A percentile compares a stretch with the other conserved stretches of the same genome.
These are phyloP conservation scores for Scheffersomyces lignosus DNA, from an alignment of 805 yeast species.

Conservation along the genomic window DNA sequence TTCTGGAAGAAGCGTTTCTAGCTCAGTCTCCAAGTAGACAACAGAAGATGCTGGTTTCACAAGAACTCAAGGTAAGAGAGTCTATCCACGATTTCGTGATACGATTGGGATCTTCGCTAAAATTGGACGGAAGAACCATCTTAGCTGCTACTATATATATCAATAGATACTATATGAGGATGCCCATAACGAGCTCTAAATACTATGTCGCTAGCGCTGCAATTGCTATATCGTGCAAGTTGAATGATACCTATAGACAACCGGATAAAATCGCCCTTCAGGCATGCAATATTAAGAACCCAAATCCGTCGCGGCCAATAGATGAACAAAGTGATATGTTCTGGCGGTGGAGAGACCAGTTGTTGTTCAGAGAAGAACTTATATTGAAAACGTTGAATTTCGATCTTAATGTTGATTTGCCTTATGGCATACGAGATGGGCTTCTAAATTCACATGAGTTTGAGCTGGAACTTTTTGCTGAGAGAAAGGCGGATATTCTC, in stretches of 20 bases:
- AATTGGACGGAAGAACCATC: conserved; percentile 42
- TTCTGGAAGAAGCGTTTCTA: conserved; percentile 34
- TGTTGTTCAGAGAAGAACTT: conserved; percentile 43
- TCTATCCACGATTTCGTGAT: conserved; percentile 39
- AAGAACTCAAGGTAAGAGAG: conserved; percentile 39
- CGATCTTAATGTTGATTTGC: conserved; percentile 39
- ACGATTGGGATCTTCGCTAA: conserved; percentile 34
- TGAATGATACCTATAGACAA: conserved; percentile 42
- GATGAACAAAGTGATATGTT: conserved; percentile 42
- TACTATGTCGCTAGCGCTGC: conserved; percentile 47
- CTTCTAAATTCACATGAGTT: conserved; percentile 7
- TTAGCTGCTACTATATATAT: conserved; percentile 42
- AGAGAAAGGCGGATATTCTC: conserved; percentile 16
- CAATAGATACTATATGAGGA: conserved; percentile 40
- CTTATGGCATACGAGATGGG: conserved; percentile 33
- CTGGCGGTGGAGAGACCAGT: conserved; percentile 48
- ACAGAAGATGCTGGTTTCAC: conserved; percentile 30
- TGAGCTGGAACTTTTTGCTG: conserved; percentile 7
- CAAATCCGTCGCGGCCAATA: conserved; percentile 21
- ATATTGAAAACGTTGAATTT: conserved; percentile 38
- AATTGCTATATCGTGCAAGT: conserved; percentile 41
- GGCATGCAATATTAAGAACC: conserved; percentile 36
- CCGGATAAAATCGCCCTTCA: conserved; percentile 44
- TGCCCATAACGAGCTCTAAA: conserved; percentile 43
- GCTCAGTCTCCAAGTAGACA: conserved; percentile 32